A percentile compares a stretch with the other conserved stretches of the same genome.
phyloP scores from a whole-genome alignment of 805 yeast species.

The Kazachstania viticola region DNA sequence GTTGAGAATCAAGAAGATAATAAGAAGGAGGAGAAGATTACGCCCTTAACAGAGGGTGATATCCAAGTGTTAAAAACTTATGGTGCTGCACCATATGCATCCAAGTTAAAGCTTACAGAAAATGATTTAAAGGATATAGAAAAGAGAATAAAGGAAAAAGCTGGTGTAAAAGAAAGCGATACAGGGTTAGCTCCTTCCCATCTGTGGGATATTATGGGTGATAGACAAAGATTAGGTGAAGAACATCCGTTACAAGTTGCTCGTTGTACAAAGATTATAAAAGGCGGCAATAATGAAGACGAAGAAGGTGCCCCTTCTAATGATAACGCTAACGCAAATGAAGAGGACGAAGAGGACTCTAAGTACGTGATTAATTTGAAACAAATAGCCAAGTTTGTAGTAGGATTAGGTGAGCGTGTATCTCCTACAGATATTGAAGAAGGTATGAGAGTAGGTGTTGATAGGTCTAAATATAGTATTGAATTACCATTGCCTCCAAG shows the following conservation, averaged over 20 bases:
- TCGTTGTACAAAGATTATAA: slow-evolving; percentile 93
- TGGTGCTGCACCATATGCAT: slow-evolving; percentile 94
- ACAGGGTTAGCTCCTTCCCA: slow-evolving; percentile 97
- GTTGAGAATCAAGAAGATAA: slow-evolving; percentile 44
- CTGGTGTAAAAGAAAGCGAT: slow-evolving; percentile 89
- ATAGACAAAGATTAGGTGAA: slow-evolving; percentile 80
- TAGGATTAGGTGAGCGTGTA: slow-evolving; percentile 90
- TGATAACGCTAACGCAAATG: slow-evolving; percentile 6
- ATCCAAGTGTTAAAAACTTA: slow-evolving; percentile 94
- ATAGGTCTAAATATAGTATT: slow-evolving; percentile 91
- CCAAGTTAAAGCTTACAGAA: slow-evolving; percentile 68
- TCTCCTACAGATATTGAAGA: slow-evolving; percentile 98
- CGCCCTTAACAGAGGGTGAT: slow-evolving; percentile 89
- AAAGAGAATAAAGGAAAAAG: slow-evolving; percentile 80
- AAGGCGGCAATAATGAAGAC: slow-evolving; percentile 33
- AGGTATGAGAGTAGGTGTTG: slow-evolving; percentile 99
- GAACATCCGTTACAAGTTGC: slow-evolving; percentile 98
- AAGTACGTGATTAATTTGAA: slow-evolving; percentile 94
- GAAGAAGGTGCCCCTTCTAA: slow-evolving; percentile 17
- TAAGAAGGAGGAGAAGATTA: slow-evolving; percentile 57
- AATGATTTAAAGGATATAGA: slow-evolving; percentile 79
- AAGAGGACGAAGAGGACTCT: slow-evolving; percentile 69
- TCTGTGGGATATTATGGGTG: slow-evolving; percentile 96
- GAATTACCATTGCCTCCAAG: slow-evolving; percentile 96
- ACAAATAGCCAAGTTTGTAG: slow-evolving; percentile 97